Conservation (phyloP, 1,139 yeast species). For the Diutina mesorugosa region DNA sequence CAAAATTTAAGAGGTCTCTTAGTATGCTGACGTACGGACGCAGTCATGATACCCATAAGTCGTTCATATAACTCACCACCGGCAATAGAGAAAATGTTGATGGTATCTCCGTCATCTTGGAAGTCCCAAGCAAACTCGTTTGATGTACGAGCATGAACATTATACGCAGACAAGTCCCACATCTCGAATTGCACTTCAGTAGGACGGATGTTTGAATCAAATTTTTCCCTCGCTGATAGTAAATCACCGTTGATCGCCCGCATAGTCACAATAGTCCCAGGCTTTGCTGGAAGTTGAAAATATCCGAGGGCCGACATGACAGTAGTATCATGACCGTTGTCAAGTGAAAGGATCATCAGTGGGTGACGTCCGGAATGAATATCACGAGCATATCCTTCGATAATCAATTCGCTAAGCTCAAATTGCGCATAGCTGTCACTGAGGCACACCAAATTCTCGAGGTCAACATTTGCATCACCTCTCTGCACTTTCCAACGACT, state of each 20-base stretch:
- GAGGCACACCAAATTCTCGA: conserved; percentile 42
- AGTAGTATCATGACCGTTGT: conserved; percentile 20
- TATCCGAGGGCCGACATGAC: conserved; percentile 71
- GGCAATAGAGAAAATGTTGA: conserved; percentile 76
- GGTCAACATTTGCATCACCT: conserved; percentile 24
- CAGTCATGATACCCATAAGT: conserved; percentile 63
- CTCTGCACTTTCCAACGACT: background rate
- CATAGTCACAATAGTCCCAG: conserved; percentile 30
- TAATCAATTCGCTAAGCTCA: conserved; percentile 32
- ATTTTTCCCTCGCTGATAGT: conserved; percentile 21
- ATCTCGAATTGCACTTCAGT: background rate
- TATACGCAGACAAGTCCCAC: background rate
- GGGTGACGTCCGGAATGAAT: conserved; percentile 8
- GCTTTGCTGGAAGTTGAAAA: conserved; percentile 55
- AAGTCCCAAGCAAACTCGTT: background rate
- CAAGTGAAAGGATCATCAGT: background rate
- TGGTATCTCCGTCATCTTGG: conserved; percentile 11
- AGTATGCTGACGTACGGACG: conserved; percentile 57
- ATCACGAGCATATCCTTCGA: conserved; percentile 64
- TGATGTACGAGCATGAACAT: background rate
- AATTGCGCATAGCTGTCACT: conserved; percentile 9
- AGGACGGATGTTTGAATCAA: conserved; percentile 12
- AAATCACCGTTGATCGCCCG: conserved; percentile 20
- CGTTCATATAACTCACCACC: conserved; percentile 72
- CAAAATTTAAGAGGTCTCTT: conserved; percentile 64